phyloP scores from a whole-genome alignment of 2,329 filamentous ascomycete genomes.

The Chaetomiaceae sp. region DNA sequence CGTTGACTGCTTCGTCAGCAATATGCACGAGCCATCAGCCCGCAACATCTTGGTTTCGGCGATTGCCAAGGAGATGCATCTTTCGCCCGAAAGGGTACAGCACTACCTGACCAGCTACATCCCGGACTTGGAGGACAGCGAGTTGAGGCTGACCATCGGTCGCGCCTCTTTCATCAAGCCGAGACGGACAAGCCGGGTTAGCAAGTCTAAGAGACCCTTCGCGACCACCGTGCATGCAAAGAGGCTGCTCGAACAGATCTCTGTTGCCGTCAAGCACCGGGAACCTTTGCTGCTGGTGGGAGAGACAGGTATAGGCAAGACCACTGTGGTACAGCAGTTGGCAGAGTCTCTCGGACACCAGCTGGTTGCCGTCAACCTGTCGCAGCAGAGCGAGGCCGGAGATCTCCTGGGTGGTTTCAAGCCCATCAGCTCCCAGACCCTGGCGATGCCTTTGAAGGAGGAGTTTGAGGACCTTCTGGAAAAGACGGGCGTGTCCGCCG shows the following conservation, averaged over 20 bases:
- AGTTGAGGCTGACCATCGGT: conserved; percentile 56
- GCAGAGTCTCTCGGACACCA: conserved; percentile 78
- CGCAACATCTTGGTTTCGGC: conserved; percentile 55
- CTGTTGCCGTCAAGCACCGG: conserved; percentile 71
- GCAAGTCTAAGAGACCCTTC: conserved; percentile 61
- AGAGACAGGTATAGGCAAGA: conserved; percentile 98
- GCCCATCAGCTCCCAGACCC: conserved; percentile 80
- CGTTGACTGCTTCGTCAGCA: conserved; percentile 84
- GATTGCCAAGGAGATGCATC: conserved; percentile 81
- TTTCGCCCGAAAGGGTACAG: conserved; percentile 73
- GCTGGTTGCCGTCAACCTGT: conserved; percentile 88
- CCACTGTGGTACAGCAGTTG: conserved; percentile 88
- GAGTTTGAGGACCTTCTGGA: conserved; percentile 88
- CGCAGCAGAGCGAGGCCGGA: conserved; percentile 95
- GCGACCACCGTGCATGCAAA: conserved; percentile 83
- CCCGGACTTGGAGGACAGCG: conserved; percentile 59
- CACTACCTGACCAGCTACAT: conserved; percentile 70
- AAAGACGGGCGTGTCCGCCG: conserved; percentile 74
- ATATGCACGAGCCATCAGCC: conserved; percentile 60
- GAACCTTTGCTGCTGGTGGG: conserved; percentile 94
- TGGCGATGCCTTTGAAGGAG: conserved; percentile 85
- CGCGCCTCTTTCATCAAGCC: conserved; percentile 58
- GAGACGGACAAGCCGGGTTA: conserved; percentile 43
- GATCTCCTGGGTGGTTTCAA: conserved; percentile 96
- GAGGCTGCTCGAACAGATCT: conserved; percentile 80